Evolutionary conservation across 2,329 filamentous ascomycete species (phyloP).

Genomic region (Cytospora chrysosperma): DNA sequence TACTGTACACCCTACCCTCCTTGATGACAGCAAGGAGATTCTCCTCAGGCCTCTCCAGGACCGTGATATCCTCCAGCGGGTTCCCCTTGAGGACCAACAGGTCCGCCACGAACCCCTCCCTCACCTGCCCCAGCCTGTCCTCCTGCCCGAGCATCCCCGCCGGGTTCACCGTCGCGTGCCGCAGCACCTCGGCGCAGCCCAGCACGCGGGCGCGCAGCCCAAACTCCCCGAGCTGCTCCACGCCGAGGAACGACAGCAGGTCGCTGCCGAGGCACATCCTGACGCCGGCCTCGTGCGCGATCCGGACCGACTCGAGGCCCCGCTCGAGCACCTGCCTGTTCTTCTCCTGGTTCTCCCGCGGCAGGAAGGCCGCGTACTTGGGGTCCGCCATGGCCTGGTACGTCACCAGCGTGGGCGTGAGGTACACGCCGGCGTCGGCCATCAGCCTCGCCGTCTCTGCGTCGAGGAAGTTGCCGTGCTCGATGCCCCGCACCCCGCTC

Average conservation of each 20-base stretch:
- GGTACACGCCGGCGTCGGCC: slow-evolving; percentile 43
- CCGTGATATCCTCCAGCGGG: slow-evolving; percentile 49
- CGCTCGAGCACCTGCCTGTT: slow-evolving; percentile 15
- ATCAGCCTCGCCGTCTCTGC: slow-evolving; percentile 42
- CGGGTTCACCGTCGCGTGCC: slow-evolving; percentile 40
- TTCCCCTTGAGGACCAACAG: slow-evolving; percentile 48
- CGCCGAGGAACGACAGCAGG: slow-evolving; percentile 21
- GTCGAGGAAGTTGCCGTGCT: slow-evolving; percentile 37
- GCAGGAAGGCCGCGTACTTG: slow-evolving; percentile 14
- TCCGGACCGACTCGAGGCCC: slow-evolving; percentile 3
- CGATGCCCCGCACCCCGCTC: slow-evolving; percentile 50
- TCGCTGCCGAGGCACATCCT: slow-evolving; percentile 21
- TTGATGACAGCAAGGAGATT: slow-evolving; percentile 50
- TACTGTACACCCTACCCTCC: slow-evolving; percentile 43
- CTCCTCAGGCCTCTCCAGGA: slow-evolving; percentile 45
- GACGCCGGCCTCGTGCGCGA: slow-evolving; percentile 21
- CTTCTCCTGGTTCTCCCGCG: slow-evolving; percentile 13
- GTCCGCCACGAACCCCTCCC: slow-evolving; percentile 48
- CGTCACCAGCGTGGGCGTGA: slow-evolving; percentile 51
- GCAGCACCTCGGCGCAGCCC: slow-evolving; percentile 5
- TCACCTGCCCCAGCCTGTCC: slow-evolving; percentile 44
- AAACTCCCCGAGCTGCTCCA: slow-evolving; percentile 22
- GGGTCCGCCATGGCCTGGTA: slow-evolving; percentile 38
- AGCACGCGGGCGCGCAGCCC: slow-evolving; percentile 19
- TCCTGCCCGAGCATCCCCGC: slow-evolving; percentile 46